phyloP scores from a whole-genome alignment of 306 rosid species.

The Delonix regia region DNA sequence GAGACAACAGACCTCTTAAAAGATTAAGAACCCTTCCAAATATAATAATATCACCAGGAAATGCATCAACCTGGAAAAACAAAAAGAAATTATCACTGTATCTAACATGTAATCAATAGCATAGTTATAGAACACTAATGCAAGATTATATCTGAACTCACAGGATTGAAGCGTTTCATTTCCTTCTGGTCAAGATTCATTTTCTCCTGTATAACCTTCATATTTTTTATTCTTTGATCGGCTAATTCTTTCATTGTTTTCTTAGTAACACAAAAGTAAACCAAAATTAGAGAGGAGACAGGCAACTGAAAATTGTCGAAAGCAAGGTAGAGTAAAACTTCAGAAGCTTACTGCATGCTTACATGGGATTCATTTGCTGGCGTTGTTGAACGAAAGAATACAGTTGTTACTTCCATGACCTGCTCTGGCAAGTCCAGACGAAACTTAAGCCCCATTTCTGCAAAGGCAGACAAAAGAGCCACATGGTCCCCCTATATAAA shows the following conservation, averaged over 20 bases:
- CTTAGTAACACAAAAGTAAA: constrained; percentile 50
- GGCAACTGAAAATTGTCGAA: constrained; percentile 20
- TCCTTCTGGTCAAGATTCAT: constrained; percentile 81
- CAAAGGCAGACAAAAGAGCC: constrained; percentile 92
- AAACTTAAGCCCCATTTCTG: constrained; percentile 97
- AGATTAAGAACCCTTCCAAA: constrained; percentile 96
- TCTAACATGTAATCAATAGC: constrained; percentile 27
- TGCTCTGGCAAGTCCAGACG: constrained; percentile 95
- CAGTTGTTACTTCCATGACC: constrained; percentile 79
- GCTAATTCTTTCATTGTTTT: constrained; percentile 68
- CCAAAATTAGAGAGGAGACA: constrained; percentile 33
- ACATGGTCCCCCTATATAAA: constrained; percentile 83
- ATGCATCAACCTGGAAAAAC: constrained; percentile 85
- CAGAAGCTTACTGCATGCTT: constrained; percentile 44
- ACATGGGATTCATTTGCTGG: constrained; percentile 76
- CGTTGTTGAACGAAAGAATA: constrained; percentile 83
- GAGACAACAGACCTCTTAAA: constrained; percentile 75
- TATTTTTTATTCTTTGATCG: constrained; percentile 75
- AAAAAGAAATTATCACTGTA: background rate
- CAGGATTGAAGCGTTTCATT: constrained; percentile 93
- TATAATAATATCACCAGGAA: constrained; percentile 98
- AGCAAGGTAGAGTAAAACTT: constrained; percentile 9
- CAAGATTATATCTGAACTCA: constrained; percentile 53
- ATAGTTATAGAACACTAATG: constrained; percentile 29
- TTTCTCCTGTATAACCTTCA: constrained; percentile 87